phyloP scores from a whole-genome alignment of 2,329 filamentous ascomycete genomes.

The Byssoonygena ceratinophila region DNA sequence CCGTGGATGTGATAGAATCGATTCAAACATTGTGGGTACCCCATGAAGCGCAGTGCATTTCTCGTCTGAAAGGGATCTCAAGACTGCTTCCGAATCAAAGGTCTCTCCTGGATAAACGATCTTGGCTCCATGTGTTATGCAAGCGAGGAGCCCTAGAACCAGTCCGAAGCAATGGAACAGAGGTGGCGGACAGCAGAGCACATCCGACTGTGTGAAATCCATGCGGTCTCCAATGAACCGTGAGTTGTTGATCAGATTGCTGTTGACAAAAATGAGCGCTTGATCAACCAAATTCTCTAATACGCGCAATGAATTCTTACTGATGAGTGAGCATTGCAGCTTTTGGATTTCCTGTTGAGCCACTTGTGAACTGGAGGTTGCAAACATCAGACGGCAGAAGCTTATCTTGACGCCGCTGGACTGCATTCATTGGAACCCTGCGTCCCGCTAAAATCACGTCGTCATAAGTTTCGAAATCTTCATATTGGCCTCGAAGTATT shows the following conservation, averaged over 20 bases:
- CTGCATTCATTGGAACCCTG: constrained; percentile 39
- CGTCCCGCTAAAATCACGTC: constrained; percentile 47
- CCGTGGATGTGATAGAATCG: constrained; percentile 43
- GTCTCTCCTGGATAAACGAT: constrained; percentile 66
- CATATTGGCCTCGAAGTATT: constrained; percentile 48
- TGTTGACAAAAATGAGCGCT: constrained; percentile 16
- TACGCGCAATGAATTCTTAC: constrained; percentile 34
- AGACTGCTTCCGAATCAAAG: constrained; percentile 57
- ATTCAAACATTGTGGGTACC: constrained; percentile 76
- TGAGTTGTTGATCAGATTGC: constrained; percentile 49
- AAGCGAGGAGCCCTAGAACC: constrained; percentile 62
- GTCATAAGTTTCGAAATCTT: constrained; percentile 50
- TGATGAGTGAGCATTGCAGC: constrained; percentile 65
- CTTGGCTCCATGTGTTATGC: constrained; percentile 62
- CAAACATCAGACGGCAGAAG: constrained; percentile 57
- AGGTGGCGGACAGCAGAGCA: constrained; percentile 70
- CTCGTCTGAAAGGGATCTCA: constrained; percentile 57
- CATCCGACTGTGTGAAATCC: constrained; percentile 54
- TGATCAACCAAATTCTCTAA: not conserved
- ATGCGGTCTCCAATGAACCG: constrained; percentile 65
- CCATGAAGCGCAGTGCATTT: constrained; percentile 66
- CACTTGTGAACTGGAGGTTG: constrained; percentile 64
- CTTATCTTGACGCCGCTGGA: constrained; percentile 45
- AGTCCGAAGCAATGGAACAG: constrained; percentile 81
- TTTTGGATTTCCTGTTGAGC: constrained; percentile 63